Evolutionary conservation across 2,329 filamentous ascomycete genomes (phyloP), one percentile per base, ranked within the genome.

Genomic region (Aureobasidium sp.): DNA sequence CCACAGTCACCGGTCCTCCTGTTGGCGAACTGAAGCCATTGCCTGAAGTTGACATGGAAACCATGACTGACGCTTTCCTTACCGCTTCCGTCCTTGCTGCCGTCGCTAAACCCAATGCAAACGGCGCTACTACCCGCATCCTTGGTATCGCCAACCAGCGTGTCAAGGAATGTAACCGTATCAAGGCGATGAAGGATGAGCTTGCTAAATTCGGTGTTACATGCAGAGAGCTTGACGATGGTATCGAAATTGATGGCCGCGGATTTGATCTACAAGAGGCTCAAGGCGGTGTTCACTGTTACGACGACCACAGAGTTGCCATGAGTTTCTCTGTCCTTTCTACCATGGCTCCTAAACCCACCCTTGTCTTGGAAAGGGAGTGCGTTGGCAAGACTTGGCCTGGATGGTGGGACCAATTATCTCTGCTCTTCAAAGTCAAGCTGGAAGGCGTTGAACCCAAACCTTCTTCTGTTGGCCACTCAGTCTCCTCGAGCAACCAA

Each of bases 361-460:
- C 91, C 0, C 76, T 96, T 17, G 86, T 99, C 57, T 82, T 90
- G 2, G 94, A 99, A 73, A 88, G 91, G 64, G 91, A 96, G 70
- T 99, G 94, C 72, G 90, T 91, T 2, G 92, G 89, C 44, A 99
- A 99, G 81, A 99, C 94, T 2, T 99, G 94, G 94, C 94, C 94
- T 0, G 94, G 93, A 11, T 99, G 94, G 91, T 99, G 94, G 94
- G 94, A 99, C 74, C 85, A 87, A 20, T 77, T 97, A 62, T 87
- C 87, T 25, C 85, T 89, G 67, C 83, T 85, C 15, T 99, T 97
- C 78, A 81, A 86, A 37, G 89, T 89, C 31, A 76, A 82, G 31
- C 78, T 97, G n/a, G 83, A 87, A 64, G 94, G 94, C 14, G 84
- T 87, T 39, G 91, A 95, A 68, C 69, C 79, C 17, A 66, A 71